Evolutionary conservation across 2,329 filamentous ascomycete genomes (phyloP), one percentile per base, ranked within the genome.

Genomic region (Alternaria gaisen): DNA sequence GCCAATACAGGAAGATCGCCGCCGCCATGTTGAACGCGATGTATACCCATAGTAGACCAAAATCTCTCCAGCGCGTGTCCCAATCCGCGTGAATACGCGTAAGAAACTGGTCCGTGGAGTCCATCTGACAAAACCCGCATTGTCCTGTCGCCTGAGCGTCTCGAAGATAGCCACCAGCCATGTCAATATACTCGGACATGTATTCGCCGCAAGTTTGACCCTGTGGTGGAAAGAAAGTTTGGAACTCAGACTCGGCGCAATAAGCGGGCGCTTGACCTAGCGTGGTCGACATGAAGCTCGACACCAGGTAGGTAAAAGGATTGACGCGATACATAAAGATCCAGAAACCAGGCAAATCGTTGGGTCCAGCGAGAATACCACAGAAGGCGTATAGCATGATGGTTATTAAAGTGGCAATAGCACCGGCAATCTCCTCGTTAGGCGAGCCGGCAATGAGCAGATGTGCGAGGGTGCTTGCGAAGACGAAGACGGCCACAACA

Each of bases 301-400:
- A 87, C 8, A 88, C 81, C 10, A 86, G 83, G 76, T 91, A 92
- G 0, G 88, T 91, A 63, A 91, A 88, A 0, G 89, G 89, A 0
- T 85, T 88, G 18, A 88, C 81, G 20, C 87, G 83, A 75, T 92
- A 91, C 90, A 93, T 92, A 80, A 91, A 93, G 66, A 88, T 88
- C 91, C 91, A 93, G 80, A 93, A 93, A 0, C 86, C 82, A 0
- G 90, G 90, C 1, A 93, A 81, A 0, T 83, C 82, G 2, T 75
- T 61, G 0, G 88, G 85, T 0, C 83, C 77, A 58, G 89, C 86
- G 44, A 92, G 80, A 5, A 92, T 89, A 69, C 89, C 83, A 59
- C 81, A 70, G 54, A 74, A 75, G 4, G 71, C 63, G n/a, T 74
- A 72, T 76, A 65, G 80, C 75, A 86, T 84, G 36, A 84, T 82